Evolutionary conservation across 192 early-diverging fungal genomes (phyloP).

Genomic region (Coemansia aciculifera): DNA sequence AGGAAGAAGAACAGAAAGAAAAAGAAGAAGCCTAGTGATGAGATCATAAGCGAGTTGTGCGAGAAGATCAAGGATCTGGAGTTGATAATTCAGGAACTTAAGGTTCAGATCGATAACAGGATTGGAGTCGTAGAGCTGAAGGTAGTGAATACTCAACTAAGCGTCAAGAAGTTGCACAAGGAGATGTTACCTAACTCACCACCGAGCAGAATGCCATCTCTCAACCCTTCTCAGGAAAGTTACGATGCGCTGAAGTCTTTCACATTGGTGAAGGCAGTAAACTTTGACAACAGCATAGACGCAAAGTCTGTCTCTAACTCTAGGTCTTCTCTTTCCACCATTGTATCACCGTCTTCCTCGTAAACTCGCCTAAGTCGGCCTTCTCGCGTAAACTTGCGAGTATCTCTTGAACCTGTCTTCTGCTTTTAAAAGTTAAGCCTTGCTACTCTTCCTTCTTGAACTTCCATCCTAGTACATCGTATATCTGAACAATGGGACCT

Average conservation of each 20-base stretch:
- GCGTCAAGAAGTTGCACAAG: not conserved
- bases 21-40: too few relatives aligned
- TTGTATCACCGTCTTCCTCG: too few relatives aligned
- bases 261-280: not conserved
- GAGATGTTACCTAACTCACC: not conserved
- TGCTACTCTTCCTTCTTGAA: not conserved
- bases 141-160: not conserved
- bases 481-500: constrained; percentile 7
- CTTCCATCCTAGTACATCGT: not conserved
- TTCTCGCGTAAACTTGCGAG: too few relatives aligned
- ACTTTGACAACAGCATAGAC: not conserved
- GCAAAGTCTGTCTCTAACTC: not conserved
- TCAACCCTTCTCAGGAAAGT: not conserved
- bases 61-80: too few relatives aligned
- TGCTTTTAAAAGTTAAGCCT: too few relatives aligned
- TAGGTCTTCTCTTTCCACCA: not conserved
- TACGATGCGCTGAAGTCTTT: not conserved
- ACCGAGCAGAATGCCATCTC: not conserved
- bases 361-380: too few relatives aligned
- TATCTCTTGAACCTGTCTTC: too few relatives aligned
- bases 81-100: too few relatives aligned
- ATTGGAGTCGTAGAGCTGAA: not conserved
- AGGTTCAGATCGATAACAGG: too few relatives aligned
- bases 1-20: too few relatives aligned
- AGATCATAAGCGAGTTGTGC: too few relatives aligned